phyloP scores from a whole-genome alignment of 768 basidiomycete genomes.

The Rhodocollybia butyracea region DNA sequence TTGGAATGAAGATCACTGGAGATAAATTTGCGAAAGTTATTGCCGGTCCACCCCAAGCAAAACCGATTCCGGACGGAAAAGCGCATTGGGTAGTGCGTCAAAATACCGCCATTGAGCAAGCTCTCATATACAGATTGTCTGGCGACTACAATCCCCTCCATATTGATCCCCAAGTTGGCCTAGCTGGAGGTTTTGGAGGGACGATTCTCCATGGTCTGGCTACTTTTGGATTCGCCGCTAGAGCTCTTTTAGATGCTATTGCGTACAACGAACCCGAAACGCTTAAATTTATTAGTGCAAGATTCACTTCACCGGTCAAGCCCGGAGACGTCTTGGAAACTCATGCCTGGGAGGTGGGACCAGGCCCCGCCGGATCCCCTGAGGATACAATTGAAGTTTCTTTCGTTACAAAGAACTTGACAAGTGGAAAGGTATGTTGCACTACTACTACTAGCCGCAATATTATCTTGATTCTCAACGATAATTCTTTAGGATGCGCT shows the following conservation, averaged over 20 bases:
- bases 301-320: slow-evolving; percentile 82
- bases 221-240: slow-evolving; percentile 81
- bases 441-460: neutral
- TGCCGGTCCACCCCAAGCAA: slow-evolving; percentile 56
- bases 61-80: slow-evolving; percentile 55
- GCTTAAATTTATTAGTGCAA: slow-evolving; percentile 63
- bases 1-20: slow-evolving; percentile 64
- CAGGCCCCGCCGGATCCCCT: slow-evolving; percentile 54
- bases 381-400: slow-evolving; percentile 59
- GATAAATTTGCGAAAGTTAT: slow-evolving; percentile 61
- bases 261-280: slow-evolving; percentile 59
- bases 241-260: slow-evolving; percentile 63
- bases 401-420: slow-evolving; percentile 60
- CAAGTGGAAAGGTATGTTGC: slow-evolving; percentile 54
- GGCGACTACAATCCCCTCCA: slow-evolving; percentile 82
- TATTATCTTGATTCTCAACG: neutral
- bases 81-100: slow-evolving; percentile 62
- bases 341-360: slow-evolving; percentile 72
- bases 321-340: slow-evolving; percentile 83
- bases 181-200: slow-evolving; percentile 74
- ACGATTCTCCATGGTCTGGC: slow-evolving; percentile 85
- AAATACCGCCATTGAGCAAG: slow-evolving; percentile 63
- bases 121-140: slow-evolving; percentile 69
- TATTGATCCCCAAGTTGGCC: slow-evolving; percentile 73
- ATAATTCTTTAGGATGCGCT: slow-evolving; percentile 39